Evolutionary conservation across 352 stramenopile species (phyloP).

Genomic region (Phytopythium aichiense): DNA sequence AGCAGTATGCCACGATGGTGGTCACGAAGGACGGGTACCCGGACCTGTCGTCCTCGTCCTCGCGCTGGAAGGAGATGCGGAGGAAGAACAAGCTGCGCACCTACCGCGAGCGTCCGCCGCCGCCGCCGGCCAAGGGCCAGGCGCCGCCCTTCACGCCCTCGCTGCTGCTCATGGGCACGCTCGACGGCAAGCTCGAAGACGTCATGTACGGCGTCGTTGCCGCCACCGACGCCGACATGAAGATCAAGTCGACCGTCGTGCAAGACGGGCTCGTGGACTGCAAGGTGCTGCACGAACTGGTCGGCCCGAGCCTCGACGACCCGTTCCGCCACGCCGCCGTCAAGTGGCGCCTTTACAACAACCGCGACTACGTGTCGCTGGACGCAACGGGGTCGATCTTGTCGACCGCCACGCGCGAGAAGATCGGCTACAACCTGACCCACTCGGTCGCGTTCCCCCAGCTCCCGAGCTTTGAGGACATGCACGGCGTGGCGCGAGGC

Average conservation of each 20-base stretch:
- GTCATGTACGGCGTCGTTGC: constrained; percentile 29
- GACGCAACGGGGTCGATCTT: constrained; percentile 25
- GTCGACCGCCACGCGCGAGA: constrained; percentile 14
- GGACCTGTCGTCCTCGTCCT: constrained; percentile 8
- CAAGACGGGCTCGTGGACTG: constrained; percentile 27
- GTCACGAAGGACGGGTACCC: constrained; percentile 24
- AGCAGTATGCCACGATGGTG: constrained; percentile 24
- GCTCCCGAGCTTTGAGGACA: constrained; percentile 20
- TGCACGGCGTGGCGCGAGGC: constrained; percentile 21
- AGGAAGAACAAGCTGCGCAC: constrained; percentile 24
- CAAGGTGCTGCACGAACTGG: constrained; percentile 26
- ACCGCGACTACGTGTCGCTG: constrained; percentile 33
- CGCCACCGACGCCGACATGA: constrained; percentile 24
- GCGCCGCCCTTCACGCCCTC: constrained; percentile 18
- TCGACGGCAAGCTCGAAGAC: constrained; percentile 29
- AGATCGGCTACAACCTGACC: constrained; percentile 27
- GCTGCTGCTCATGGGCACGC: constrained; percentile 22
- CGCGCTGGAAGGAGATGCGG: constrained; percentile 17
- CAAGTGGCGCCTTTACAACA: constrained; percentile 29
- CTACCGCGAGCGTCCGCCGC: constrained; percentile 20
- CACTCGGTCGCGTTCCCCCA: constrained; percentile 32
- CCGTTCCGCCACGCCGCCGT: constrained; percentile 30
- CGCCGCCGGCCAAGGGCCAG: constrained; percentile 2
- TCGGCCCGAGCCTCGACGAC: constrained; percentile 20
- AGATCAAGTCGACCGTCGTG: constrained; percentile 27